Percentiles rank a stretch among this genome's conserved stretches.
Evolutionary conservation across 148 eudicot species (phyloP).

Genomic region (Beta vulgaris): DNA sequence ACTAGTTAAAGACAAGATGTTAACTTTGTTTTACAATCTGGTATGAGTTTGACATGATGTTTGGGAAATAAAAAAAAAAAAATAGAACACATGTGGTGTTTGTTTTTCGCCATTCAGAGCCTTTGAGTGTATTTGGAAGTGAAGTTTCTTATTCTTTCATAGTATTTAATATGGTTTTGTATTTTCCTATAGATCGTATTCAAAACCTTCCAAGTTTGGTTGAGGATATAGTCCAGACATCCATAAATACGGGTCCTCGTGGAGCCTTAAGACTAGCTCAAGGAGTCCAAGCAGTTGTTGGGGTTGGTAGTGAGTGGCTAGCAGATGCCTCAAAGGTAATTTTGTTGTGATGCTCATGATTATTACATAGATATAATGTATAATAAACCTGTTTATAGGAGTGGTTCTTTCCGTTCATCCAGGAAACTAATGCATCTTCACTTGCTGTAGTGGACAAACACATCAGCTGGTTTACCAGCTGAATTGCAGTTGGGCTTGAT

Average conservation of each 20-base stretch:
- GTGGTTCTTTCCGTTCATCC: background rate
- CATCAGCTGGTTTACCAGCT: constrained; percentile 64
- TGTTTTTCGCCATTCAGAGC: background rate
- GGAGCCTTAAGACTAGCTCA: constrained; percentile 89
- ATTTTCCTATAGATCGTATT: constrained; percentile 55
- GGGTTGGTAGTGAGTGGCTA: constrained; percentile 97
- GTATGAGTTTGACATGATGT: background rate
- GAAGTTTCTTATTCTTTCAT: background rate
- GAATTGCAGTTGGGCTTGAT: constrained; percentile 75
- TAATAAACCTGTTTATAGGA: background rate
- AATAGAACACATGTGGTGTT: background rate
- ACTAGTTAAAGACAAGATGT: background rate
- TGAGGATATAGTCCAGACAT: constrained; percentile 90
- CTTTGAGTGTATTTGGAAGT: background rate
- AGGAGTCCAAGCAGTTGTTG: constrained; percentile 91
- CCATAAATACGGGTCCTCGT: constrained; percentile 92
- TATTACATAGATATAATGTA: background rate
- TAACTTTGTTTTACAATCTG: background rate
- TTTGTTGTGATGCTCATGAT: background rate
- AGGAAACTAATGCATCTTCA: constrained; percentile 21
- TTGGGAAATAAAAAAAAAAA: background rate
- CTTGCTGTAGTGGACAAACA: constrained; percentile 52
- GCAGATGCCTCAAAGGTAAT: constrained; percentile 76
- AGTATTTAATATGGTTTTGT: background rate
- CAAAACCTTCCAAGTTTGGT: constrained; percentile 76